Base-by-base conservation (phyloP, 306 rosid genomes). In the Oxytropis ochrocephala region DNA sequence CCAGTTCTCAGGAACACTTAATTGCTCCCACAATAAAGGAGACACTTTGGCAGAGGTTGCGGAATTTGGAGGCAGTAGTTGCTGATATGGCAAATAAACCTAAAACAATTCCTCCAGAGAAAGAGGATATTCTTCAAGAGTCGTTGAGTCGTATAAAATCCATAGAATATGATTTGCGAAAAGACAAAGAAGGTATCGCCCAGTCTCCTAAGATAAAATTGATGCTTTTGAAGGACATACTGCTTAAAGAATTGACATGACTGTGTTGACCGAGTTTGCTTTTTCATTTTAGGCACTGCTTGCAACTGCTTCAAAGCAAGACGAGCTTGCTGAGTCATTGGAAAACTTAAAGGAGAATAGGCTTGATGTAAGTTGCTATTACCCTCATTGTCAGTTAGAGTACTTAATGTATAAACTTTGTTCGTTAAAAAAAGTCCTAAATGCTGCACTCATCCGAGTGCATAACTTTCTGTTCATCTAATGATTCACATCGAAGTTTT, bases 271-370 rank as follows among this genome's bases (percentile, higher is more conserved):
- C 53, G 63, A 24, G 48, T 69, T 79, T 17, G 70, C 62, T 62
- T 38, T 46, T 71, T 74, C 57, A 32, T 72, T 74, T 59, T 67
- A 93, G 98, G 96, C 96, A 64, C 80, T 93, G 62, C 70, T 88
- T 49, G 91, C 89, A 63, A 90, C 98, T 73, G 85, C 97, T 74
- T 93, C 98, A 59, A 90, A 86, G 72, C 98, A 93, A 83, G 89
- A 64, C 78, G 90, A 93, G 85, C 98, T 93, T 76, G 96, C 97
- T 27, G 94, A 93, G 82, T 90, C 94, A 24, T 71, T 93, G 54
- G 96, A 93, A 85, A 79, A 55, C 64, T 74, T 93, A 51, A 85
- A 81, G 84, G 93, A 85, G 35, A 44, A 36, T 78, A 75, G 49
- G 52, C 74, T 70, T 53, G 76, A 83, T 42, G 98, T 93, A 83